Evolutionary conservation across 371 early-diverging fungal species (phyloP), one percentile per base, ranked within the genome.

Genomic region (Mycotypha africana): DNA sequence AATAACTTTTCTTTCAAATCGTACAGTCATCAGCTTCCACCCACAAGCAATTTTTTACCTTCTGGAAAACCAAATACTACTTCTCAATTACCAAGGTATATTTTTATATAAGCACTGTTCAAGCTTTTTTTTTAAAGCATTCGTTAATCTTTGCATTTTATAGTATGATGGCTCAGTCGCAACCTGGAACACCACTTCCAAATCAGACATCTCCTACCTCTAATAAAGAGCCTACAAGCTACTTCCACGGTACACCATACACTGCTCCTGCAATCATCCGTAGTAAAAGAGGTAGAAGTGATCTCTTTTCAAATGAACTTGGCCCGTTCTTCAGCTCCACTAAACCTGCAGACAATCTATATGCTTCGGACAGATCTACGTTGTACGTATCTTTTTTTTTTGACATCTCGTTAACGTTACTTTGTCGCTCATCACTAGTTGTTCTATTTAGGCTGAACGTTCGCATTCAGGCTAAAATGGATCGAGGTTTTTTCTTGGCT

Each of bases 401-500:
- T n/a, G n/a, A n/a, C n/a, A n/a, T n/a, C n/a, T n/a, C n/a, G n/a
- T 28, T 8, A 28, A 28, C 12, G 30, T 8, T 30, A 34, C 3
- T 23, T 12, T 28, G 30, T 6, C 8, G 12, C 30, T 12, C 30
- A 28, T 28, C 12, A 8, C 12, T 28, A 28, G 12, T 28, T 8
- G 12, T 28, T 6, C 17, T 42, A 23, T 1, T 31, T 39, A 64
- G 64, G 37, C 36, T 64, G 23, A 67, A 62, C n/a, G 48, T 74
- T 43, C 66, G 67, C 19, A 70, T 84, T 24, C 63, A 76, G 23
- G 76, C 81, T 35, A 84, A 81, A 47, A 76, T 89, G 53, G 92
- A 89, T 53, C 75, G 85, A 39, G 91, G 91, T 6, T 91, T 87
- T 67, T 88, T 87, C 52, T 60, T 86, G 47, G 85, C 88, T 19